Conservation (phyloP, 768 basidiomycete genomes). For the Cystofilobasidium macerans region DNA sequence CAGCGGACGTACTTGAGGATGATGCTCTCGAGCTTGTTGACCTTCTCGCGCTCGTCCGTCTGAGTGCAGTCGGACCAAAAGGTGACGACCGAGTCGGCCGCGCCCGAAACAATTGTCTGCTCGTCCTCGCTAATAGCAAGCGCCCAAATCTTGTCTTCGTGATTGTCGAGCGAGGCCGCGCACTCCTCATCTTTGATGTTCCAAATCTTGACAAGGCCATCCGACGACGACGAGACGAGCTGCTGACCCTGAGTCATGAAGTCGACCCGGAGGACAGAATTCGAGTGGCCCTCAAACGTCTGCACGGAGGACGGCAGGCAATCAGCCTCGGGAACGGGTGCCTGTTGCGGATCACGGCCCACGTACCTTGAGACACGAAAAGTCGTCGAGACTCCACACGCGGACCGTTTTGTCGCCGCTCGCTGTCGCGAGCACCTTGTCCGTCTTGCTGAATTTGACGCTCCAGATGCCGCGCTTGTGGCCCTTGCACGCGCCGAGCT, state of each 20-base stretch:
- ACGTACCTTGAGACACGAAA: constrained; percentile 61
- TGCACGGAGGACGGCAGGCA: constrained; percentile 37
- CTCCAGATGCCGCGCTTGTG: constrained; percentile 96
- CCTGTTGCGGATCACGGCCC: no score
- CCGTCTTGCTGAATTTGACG: constrained; percentile 72
- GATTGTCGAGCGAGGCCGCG: constrained; percentile 79
- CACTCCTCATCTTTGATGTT: constrained; percentile 81
- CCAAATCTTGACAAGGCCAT: constrained; percentile 95
- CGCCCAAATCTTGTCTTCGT: constrained; percentile 99
- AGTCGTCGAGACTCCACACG: constrained; percentile 89
- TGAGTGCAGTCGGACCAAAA: constrained; percentile 95
- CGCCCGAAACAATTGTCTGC: constrained; percentile 75
- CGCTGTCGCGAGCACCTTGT: constrained; percentile 78
- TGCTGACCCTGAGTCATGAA: constrained; percentile 75
- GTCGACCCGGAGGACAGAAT: constrained; percentile 86
- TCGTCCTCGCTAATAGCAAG: constrained; percentile 73
- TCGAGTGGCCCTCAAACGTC: constrained; percentile 97
- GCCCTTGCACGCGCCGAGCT: constrained; percentile 80
- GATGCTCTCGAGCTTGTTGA: constrained; percentile 56
- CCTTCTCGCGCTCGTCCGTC: constrained; percentile 63
- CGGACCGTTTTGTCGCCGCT: constrained; percentile 92
- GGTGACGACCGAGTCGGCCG: constrained; percentile 89
- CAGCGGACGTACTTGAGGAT: constrained; percentile 60
- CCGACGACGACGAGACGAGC: constrained; percentile 78
- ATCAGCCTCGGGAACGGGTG: no score